These are phyloP conservation scores for Pseudogymnoascus sp. DNA, from an alignment of 2,329 filamentous ascomycete genomes.

Conservation along the genomic window DNA sequence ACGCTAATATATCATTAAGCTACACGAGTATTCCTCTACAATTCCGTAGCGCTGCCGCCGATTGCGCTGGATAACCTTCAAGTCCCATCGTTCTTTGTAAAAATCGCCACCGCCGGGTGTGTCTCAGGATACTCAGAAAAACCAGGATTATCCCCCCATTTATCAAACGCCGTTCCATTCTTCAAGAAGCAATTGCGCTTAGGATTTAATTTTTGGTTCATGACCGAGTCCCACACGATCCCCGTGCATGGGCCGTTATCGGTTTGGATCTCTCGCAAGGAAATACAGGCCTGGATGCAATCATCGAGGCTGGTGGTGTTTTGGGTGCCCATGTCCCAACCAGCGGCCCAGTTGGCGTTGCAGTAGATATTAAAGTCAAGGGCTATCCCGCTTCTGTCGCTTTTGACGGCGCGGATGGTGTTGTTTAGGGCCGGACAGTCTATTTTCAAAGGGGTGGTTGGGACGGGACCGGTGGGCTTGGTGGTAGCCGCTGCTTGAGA, in stretches of 20 bases:
- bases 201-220: not conserved
- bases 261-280: not conserved
- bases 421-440: not conserved
- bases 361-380: not conserved
- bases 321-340: not conserved
- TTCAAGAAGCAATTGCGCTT: not conserved
- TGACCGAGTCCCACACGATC: not conserved
- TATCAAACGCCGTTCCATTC: not conserved
- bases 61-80: not conserved
- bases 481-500: not conserved
- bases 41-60: not conserved
- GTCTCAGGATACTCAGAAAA: not conserved
- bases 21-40: not conserved
- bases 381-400: not conserved
- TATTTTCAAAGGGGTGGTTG: not conserved
- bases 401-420: not conserved
- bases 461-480: not conserved
- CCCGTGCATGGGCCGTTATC: not conserved
- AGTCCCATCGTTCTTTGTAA: not conserved
- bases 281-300: not conserved
- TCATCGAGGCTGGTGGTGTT: not conserved
- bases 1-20: not conserved
- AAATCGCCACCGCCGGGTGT: not conserved
- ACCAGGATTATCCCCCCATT: not conserved
- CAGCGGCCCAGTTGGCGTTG: not conserved